Conservation (phyloP, 2,329 filamentous ascomycete species). For the Sphaerulina vaccinii region DNA sequence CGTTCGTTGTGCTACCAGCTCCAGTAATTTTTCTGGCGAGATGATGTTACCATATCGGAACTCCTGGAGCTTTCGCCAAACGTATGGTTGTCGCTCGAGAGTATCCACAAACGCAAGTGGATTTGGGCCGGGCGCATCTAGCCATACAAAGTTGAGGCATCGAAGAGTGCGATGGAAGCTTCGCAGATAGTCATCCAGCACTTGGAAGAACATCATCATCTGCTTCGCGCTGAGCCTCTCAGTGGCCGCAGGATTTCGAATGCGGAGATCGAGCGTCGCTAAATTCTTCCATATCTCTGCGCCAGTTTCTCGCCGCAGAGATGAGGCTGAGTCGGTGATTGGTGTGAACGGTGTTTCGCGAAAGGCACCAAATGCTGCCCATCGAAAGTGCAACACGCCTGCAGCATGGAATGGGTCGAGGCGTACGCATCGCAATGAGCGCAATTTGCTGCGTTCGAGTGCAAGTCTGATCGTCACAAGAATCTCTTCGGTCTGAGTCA, state of each 20-base stretch:
- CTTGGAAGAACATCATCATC: slow-evolving; percentile 31
- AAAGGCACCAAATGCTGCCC: slow-evolving; percentile 32
- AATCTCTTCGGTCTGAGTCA: slow-evolving; percentile 28
- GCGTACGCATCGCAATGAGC: slow-evolving; percentile 25
- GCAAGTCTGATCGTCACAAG: slow-evolving; percentile 32
- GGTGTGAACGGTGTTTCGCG: slow-evolving; percentile 15
- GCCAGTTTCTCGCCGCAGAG: neutral
- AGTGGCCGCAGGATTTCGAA: slow-evolving; percentile 28
- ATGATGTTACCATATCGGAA: slow-evolving; percentile 30
- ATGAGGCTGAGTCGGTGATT: neutral
- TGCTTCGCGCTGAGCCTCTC: slow-evolving; percentile 26
- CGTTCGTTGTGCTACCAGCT: neutral
- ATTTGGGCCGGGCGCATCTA: slow-evolving; percentile 33
- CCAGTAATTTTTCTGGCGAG: neutral
- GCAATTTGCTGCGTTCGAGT: slow-evolving; percentile 27
- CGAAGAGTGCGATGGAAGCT: slow-evolving; percentile 32
- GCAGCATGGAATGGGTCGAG: slow-evolving; percentile 33
- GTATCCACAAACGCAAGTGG: slow-evolving; percentile 31
- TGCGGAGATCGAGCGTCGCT: slow-evolving; percentile 30
- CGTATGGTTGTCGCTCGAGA: slow-evolving; percentile 15
- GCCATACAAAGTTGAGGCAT: slow-evolving; percentile 35
- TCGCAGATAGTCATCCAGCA: slow-evolving; percentile 34
- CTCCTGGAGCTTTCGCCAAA: slow-evolving; percentile 28
- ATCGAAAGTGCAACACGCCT: slow-evolving; percentile 37
- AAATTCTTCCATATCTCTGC: slow-evolving; percentile 30